Conservation (phyloP, 441 rosid genomes). For the Capsella rubella region DNA sequence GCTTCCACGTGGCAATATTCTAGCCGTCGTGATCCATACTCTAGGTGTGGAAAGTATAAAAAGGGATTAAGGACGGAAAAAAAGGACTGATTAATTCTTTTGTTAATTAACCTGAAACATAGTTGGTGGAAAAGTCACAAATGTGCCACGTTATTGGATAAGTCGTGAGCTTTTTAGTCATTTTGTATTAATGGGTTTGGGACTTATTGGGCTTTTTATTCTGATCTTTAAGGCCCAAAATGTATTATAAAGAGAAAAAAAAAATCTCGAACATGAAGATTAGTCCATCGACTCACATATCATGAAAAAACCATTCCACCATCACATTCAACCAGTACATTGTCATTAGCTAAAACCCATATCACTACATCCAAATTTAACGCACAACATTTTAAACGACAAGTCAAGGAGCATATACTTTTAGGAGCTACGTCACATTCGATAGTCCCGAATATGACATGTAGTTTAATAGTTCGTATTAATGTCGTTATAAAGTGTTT, state of each 20-base stretch:
- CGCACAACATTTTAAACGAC: neutral
- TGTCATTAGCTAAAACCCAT: neutral
- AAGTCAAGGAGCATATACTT: neutral
- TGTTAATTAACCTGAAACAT: conserved; percentile 10
- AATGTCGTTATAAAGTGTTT: too few relatives aligned
- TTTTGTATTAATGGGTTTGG: neutral
- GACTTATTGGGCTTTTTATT: neutral
- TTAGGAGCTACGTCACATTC: neutral
- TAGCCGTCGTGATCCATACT: neutral
- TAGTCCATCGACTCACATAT: neutral
- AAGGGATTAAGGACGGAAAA: conserved; percentile 9
- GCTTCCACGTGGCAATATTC: conserved; percentile 23
- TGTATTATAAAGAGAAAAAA: neutral
- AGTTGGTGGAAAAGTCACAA: conserved; percentile 32
- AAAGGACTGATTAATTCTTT: neutral
- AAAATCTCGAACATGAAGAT: neutral
- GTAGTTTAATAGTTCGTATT: too few relatives aligned
- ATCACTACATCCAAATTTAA: neutral
- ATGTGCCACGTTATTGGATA: conserved; percentile 38
- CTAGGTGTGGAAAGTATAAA: neutral
- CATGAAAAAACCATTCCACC: neutral
- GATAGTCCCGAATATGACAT: too few relatives aligned
- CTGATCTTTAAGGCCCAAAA: neutral
- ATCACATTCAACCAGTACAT: too few relatives aligned
- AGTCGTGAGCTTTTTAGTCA: neutral